phyloP scores from a whole-genome alignment of 176 grass and related monocot species.

The Ampelocalamus luodianensis region DNA sequence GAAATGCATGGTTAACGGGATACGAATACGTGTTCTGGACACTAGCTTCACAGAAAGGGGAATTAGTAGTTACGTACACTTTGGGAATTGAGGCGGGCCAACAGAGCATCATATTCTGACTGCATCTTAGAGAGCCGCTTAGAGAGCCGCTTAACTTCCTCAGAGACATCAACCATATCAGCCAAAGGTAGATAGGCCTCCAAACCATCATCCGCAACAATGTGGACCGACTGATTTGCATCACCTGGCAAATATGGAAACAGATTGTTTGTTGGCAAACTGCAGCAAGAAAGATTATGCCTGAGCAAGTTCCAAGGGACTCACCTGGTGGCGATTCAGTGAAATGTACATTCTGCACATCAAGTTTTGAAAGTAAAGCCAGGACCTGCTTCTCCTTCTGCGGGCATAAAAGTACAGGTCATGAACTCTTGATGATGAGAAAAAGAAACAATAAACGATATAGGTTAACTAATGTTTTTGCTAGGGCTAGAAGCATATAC shows the following conservation, averaged over 20 bases:
- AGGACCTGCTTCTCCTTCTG: constrained; percentile 89
- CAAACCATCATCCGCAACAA: constrained; percentile 84
- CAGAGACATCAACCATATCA: constrained; percentile 92
- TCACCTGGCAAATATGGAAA: constrained; percentile 53
- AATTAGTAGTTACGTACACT: constrained; percentile 52
- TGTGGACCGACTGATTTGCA: constrained; percentile 88
- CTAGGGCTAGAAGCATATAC: neutral
- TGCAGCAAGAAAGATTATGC: neutral
- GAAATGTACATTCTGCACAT: constrained; percentile 70
- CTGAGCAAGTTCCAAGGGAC: constrained; percentile 13
- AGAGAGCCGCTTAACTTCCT: constrained; percentile 79
- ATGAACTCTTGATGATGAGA: neutral
- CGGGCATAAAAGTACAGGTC: neutral
- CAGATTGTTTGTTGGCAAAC: constrained; percentile 12
- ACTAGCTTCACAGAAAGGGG: neutral
- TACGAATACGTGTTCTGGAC: neutral
- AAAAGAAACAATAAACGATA: neutral
- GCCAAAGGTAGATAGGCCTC: constrained; percentile 91
- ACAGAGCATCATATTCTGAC: constrained; percentile 79
- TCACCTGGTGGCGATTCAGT: constrained; percentile 73
- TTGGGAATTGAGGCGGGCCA: constrained; percentile 73
- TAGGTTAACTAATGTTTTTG: neutral
- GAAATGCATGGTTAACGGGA: neutral
- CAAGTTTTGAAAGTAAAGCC: constrained; percentile 86
- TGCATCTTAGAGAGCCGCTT: constrained; percentile 96